phyloP scores from a whole-genome alignment of 75 land plant genomes.

The Picea glauca region DNA sequence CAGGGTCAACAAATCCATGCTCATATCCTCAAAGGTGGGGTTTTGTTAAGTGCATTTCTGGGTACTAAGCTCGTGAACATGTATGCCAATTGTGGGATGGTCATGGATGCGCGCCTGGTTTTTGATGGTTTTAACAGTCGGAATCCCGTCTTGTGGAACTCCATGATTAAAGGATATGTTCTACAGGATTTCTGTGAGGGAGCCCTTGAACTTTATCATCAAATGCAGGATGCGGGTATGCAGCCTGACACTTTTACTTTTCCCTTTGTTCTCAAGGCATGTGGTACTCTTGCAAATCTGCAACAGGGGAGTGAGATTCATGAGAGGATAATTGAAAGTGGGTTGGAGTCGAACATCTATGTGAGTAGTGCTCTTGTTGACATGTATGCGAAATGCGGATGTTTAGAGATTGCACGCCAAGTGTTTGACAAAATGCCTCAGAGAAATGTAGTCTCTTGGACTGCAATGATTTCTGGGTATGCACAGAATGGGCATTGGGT shows the following conservation, averaged over 20 bases:
- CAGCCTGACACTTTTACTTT: slow-evolving; percentile 4
- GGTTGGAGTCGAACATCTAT: slow-evolving; percentile 21
- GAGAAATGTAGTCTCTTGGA: slow-evolving; percentile 51
- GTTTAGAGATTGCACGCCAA: slow-evolving; percentile 22
- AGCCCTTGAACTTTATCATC: slow-evolving; percentile 5
- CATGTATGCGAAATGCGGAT: slow-evolving; percentile 49
- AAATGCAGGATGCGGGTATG: not conserved
- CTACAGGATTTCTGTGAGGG: not conserved
- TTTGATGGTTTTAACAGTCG: slow-evolving; percentile 13
- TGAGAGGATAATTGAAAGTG: slow-evolving; percentile 18
- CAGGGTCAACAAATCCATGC: too few relatives aligned
- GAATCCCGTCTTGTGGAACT: slow-evolving; percentile 17
- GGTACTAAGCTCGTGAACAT: too few relatives aligned
- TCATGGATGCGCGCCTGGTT: slow-evolving; percentile 13
- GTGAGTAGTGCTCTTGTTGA: slow-evolving; percentile 52
- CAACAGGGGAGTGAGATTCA: slow-evolving; percentile 17
- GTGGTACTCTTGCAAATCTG: not conserved
- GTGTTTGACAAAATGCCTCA: slow-evolving; percentile 47
- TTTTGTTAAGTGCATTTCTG: too few relatives aligned
- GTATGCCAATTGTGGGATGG: too few relatives aligned
- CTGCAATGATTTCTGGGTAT: slow-evolving; percentile 51
- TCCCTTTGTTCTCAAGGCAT: not conserved
- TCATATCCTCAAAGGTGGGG: too few relatives aligned
- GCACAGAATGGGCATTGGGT: slow-evolving; percentile 34
- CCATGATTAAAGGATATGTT: slow-evolving; percentile 16